Percentiles rank a stretch among this genome's conserved stretches.
These are phyloP conservation scores for Fusarium haematococcum DNA, from an alignment of 2,329 filamentous ascomycete genomes.

Conservation along the genomic window DNA sequence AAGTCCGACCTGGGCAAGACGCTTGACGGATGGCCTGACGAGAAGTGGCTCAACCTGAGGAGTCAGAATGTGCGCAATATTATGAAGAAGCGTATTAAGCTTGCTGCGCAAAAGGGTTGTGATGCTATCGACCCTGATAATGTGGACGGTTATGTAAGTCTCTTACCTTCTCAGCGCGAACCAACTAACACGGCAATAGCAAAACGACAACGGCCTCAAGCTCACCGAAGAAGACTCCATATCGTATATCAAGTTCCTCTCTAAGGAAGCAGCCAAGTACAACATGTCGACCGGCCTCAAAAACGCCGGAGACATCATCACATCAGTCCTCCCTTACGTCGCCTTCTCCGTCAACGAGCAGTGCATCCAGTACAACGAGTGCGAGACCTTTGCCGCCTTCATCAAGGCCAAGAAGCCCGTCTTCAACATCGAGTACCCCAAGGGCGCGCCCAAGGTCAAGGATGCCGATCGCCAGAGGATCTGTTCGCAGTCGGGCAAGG, in stretches of 20 bases:
- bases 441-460: conserved; percentile 57
- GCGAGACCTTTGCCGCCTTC: conserved; percentile 68
- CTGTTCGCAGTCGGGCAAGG: conserved; percentile 56
- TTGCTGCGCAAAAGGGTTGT: conserved; percentile 72
- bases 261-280: conserved; percentile 62
- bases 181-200: conserved; percentile 38
- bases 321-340: conserved; percentile 59
- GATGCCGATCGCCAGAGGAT: conserved; percentile 50
- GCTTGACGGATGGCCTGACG: conserved; percentile 73
- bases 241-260: conserved; percentile 70
- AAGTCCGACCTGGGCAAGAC: conserved; percentile 66
- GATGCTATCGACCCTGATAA: conserved; percentile 80
- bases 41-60: conserved; percentile 73
- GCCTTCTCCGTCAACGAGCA: conserved; percentile 79
- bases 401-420: conserved; percentile 73
- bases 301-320: conserved; percentile 73
- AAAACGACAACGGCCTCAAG: conserved; percentile 72
- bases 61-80: conserved; percentile 71
- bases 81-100: conserved; percentile 70
- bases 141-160: conserved; percentile 71
- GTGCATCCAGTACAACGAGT: conserved; percentile 72
- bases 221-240: conserved; percentile 69
- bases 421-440: conserved; percentile 79
- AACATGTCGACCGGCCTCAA: conserved; percentile 76
- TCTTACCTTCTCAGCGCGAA: background rate